A percentile compares a stretch with the other conserved stretches of the same genome.
phyloP scores from a whole-genome alignment of 495 filamentous ascomycete genomes.

The Trichoderma erinaceum region DNA sequence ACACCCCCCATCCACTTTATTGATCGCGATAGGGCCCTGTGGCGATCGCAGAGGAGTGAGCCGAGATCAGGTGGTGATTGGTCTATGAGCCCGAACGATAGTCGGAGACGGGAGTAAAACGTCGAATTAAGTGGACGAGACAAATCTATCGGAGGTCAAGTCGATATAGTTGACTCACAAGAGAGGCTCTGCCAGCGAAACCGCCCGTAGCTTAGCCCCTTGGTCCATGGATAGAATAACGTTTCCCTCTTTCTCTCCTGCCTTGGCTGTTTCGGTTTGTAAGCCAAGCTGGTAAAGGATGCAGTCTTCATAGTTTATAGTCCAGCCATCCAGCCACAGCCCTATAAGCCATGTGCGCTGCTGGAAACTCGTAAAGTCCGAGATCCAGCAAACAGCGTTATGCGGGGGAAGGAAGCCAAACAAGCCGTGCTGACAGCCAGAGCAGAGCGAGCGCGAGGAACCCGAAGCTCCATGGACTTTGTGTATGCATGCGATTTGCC shows the following conservation, averaged over 20 bases:
- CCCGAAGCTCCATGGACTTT: conserved; percentile 8
- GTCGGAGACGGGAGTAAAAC: not conserved
- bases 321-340: not conserved
- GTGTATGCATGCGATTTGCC: not conserved
- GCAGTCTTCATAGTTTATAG: not conserved
- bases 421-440: not conserved
- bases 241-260: not conserved
- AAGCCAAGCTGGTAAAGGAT: not conserved
- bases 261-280: not conserved
- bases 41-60: conserved; percentile 1
- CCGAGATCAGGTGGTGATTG: not conserved
- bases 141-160: not conserved
- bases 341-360: conserved; percentile 1
- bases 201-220: not conserved
- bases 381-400: not conserved
- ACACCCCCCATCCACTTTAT: not conserved
- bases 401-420: not conserved
- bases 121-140: not conserved
- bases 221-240: not conserved
- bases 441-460: not conserved
- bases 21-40: not conserved
- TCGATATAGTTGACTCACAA: not conserved
- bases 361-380: not conserved
- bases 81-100: not conserved
- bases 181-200: not conserved